A percentile compares a stretch with the other conserved stretches of the same genome.
Conservation (phyloP, 1,284 basidiomycete genomes). For the Leccinum discolor region DNA sequence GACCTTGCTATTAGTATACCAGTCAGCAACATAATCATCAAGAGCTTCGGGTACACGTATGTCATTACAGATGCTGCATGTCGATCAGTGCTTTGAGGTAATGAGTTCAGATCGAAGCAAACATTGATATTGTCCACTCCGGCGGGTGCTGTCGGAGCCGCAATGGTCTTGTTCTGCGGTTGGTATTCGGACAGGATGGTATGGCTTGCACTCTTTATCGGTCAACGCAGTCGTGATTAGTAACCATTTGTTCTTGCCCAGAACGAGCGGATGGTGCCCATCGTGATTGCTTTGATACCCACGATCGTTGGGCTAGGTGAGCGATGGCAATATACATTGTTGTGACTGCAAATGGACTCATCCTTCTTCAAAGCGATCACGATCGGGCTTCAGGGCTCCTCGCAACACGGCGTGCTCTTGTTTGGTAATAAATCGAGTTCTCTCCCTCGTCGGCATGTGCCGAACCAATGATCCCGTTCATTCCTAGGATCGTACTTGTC, state of each 20-base stretch:
- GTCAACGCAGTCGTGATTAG: not conserved
- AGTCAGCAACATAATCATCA: conserved; percentile 67
- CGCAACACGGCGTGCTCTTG: conserved; percentile 53
- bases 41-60: conserved; percentile 67
- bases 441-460: not conserved
- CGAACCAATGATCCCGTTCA: not conserved
- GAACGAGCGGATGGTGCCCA: conserved; percentile 66
- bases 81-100: not conserved
- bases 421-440: conserved; percentile 45
- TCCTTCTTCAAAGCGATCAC: conserved; percentile 44
- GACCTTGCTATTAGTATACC: conserved; percentile 1
- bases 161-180: conserved; percentile 54
- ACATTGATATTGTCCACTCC: conserved; percentile 65
- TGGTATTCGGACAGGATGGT: conserved; percentile 69
- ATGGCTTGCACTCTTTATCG: not conserved
- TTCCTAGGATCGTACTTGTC: conserved; percentile 53
- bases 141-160: conserved; percentile 50
- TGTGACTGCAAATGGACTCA: not conserved
- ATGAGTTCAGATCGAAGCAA: conserved; percentile 49
- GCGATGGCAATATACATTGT: not conserved
- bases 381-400: conserved; percentile 53
- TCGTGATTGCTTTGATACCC: conserved; percentile 60
- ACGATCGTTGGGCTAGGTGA: conserved; percentile 60
- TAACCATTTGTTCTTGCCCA: conserved; percentile 20
- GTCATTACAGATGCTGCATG: conserved; percentile 17